Base-by-base conservation (phyloP, 2,329 filamentous ascomycete species). In the Epicoccum nigrum region DNA sequence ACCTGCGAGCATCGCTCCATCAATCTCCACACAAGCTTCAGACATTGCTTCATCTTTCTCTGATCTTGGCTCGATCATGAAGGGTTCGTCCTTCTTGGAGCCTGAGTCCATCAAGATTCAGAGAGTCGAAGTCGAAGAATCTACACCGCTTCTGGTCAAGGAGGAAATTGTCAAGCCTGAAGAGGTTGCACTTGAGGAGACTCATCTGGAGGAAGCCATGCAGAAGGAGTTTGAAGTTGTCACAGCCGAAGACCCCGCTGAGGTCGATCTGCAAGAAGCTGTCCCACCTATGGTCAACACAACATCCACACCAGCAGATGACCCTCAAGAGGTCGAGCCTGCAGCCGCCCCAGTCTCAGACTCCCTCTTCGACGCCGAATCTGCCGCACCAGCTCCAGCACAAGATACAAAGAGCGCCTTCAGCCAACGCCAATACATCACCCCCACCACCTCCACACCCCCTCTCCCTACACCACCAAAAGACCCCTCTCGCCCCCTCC, bases 361-460 rank as follows among this genome's bases (percentile, higher is more conserved):
- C 7, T 64, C 67, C 1, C 56, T 71, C 15, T 71, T 72, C 51
- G 65, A 68, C n/a, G 20, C 61, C 0, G 16, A 47, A 11, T 35
- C 61, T 15, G 31, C 50, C 4, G 42, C 58, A 15, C 51, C 59
- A 17, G 32, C 51, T 3, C 39, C 59, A 7, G 34, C 31, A 41
- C 30, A 44, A 38, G 51, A 19, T 48, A 46, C 43, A 23, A 59
- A 63, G 40, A 39, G 51, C n/a, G 53, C 58, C 17, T 46, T 50
- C 9, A 50, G 63, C 12, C 63, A 65, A 28, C 62, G 62, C 53
- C 65, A 72, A 21, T 70, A 64, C 51, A 65, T 79, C 50, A 79
- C 79, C 19, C 77, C 73, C 51, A 77, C 70, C 55, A 79, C 69
- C 51, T 83, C 72, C 65, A 76, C 68, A 64, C 73, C 71, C 6